Conservation (phyloP, 192 early-diverging fungal species). For the Coemansia sp. region DNA sequence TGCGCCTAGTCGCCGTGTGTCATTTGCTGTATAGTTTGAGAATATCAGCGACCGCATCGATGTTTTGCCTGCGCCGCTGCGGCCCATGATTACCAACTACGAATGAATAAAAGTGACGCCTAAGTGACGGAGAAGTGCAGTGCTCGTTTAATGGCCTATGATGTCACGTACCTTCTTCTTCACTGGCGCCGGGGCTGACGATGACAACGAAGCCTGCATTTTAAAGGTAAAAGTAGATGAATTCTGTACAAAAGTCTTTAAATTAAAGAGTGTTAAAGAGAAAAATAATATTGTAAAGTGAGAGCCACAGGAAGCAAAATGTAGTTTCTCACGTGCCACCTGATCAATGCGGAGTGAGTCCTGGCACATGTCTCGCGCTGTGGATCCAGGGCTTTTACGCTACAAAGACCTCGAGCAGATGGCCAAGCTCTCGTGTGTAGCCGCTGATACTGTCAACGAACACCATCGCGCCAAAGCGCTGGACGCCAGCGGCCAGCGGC, state of each 20-base stretch:
- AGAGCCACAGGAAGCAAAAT: too few relatives aligned
- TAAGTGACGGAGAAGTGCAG: not conserved
- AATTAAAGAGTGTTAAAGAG: not conserved
- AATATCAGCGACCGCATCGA: conserved; percentile 99
- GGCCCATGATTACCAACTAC: conserved; percentile 97
- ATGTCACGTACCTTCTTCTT: conserved; percentile 11
- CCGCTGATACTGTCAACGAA: conserved; percentile 71
- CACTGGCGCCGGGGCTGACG: conserved; percentile 1
- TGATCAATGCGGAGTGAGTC: too few relatives aligned
- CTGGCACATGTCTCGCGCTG: too few relatives aligned
- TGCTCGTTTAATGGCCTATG: not conserved
- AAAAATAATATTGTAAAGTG: not conserved
- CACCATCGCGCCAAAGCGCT: conserved; percentile 78
- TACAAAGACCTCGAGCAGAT: conserved; percentile 75
- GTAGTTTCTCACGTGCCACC: too few relatives aligned
- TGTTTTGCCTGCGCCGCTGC: conserved; percentile 95
- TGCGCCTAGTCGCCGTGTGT: conserved; percentile 92
- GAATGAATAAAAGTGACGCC: not conserved
- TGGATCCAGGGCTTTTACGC: not conserved
- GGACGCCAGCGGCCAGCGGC: conserved; percentile 78
- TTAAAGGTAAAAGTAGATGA: not conserved
- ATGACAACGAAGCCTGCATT: conserved; percentile 14
- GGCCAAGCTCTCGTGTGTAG: conserved; percentile 74
- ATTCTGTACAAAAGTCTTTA: too few relatives aligned
- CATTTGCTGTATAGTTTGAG: conserved; percentile 92